Percentiles rank a stretch among this genome's conserved stretches.
These are phyloP conservation scores for Pichia phayaonensis DNA, from an alignment of 805 yeast genomes.

Conservation along the genomic window DNA sequence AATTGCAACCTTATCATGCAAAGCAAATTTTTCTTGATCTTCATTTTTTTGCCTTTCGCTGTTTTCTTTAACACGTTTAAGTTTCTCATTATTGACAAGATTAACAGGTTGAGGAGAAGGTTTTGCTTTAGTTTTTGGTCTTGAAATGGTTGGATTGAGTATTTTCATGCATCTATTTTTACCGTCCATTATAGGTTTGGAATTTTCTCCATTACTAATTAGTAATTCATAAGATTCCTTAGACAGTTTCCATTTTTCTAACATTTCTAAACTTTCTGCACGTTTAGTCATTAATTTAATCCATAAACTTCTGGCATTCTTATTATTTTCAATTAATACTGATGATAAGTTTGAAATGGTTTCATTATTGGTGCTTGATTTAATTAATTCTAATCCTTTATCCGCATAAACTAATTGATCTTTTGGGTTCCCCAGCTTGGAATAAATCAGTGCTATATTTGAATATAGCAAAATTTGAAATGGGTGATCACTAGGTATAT, in stretches of 20 bases:
- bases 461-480: conserved; percentile 62
- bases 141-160: conserved; percentile 55
- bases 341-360: conserved; percentile 7
- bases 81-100: conserved; percentile 30
- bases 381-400: conserved; percentile 37
- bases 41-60: conserved; percentile 36
- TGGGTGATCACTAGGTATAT: conserved; percentile 59
- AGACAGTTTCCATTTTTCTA: conserved; percentile 65
- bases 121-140: conserved; percentile 22
- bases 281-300: conserved; percentile 56
- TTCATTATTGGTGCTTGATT: conserved; percentile 20
- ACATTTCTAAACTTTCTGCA: conserved; percentile 80
- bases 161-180: conserved; percentile 68
- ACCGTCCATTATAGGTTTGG: conserved; percentile 65
- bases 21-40: conserved; percentile 50
- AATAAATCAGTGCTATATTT: conserved; percentile 60
- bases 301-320: conserved; percentile 63
- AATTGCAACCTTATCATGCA: conserved; percentile 56
- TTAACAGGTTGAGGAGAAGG: no score
- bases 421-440: conserved; percentile 65
- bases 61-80: conserved; percentile 43
- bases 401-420: conserved; percentile 40
- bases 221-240: conserved; percentile 52
- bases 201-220: conserved; percentile 60
- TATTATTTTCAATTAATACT: conserved; percentile 39